Evolutionary conservation across 1,284 basidiomycete genomes (phyloP).

Genomic region (Microbotryum intermedium): DNA sequence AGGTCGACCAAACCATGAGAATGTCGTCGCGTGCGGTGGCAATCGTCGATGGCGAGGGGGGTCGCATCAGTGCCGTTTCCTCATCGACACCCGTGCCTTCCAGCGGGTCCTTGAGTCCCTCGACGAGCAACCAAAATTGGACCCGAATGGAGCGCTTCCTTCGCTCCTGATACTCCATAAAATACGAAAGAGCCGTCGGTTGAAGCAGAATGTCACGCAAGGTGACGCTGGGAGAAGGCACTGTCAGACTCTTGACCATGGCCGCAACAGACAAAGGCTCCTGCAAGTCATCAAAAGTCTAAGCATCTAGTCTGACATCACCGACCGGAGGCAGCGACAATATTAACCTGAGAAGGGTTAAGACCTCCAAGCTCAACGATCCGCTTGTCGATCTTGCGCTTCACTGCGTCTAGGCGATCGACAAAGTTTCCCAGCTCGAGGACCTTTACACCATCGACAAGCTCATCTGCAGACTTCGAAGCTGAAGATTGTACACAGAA

Average conservation of each 20-base stretch:
- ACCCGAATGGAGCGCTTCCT: constrained; percentile 72
- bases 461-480: constrained; percentile 47
- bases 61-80: neutral
- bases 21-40: constrained; percentile 59
- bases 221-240: neutral
- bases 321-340: neutral
- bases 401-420: constrained; percentile 77
- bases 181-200: constrained; percentile 81
- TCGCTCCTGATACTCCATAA: constrained; percentile 97
- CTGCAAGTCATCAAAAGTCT: too few relatives aligned
- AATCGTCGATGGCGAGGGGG: neutral
- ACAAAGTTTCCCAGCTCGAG: constrained; percentile 58
- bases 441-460: constrained; percentile 58
- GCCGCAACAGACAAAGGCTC: too few relatives aligned
- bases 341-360: constrained; percentile 39
- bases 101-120: constrained; percentile 92
- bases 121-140: constrained; percentile 94
- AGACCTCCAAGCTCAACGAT: constrained; percentile 68
- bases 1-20: constrained; percentile 71
- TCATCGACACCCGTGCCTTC: constrained; percentile 47
- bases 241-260: too few relatives aligned
- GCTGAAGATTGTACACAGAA: neutral
- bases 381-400: constrained; percentile 71
- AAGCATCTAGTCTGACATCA: neutral
- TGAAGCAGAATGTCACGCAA: constrained; percentile 72